Evolutionary conservation across 805 yeast species (phyloP).

Genomic region (Helenozyma rhizophorensis): DNA sequence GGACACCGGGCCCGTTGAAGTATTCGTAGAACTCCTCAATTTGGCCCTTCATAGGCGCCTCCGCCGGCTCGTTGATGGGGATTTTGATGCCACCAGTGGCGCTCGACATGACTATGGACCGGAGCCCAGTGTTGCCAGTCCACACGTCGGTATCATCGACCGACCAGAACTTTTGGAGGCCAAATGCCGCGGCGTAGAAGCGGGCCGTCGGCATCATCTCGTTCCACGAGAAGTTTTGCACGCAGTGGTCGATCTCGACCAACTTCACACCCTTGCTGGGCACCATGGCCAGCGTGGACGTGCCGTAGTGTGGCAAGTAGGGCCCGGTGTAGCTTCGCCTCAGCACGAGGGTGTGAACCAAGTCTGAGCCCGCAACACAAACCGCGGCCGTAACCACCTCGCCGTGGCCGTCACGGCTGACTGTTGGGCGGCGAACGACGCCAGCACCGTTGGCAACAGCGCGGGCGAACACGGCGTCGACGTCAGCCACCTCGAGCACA

Average conservation of each 20-base stretch:
- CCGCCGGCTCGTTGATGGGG: slow-evolving; percentile 85
- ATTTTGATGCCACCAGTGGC: slow-evolving; percentile 61
- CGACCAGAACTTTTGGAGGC: slow-evolving; percentile 79
- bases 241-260: slow-evolving; percentile 67
- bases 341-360: slow-evolving; percentile 66
- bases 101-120: slow-evolving; percentile 75
- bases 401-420: slow-evolving; percentile 46
- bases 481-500: slow-evolving; percentile 57
- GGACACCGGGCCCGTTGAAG: slow-evolving; percentile 79
- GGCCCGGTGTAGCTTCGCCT: slow-evolving; percentile 34
- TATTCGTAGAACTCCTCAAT: slow-evolving; percentile 77
- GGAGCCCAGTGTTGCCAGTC: slow-evolving; percentile 65
- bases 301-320: slow-evolving; percentile 50
- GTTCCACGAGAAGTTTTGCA: slow-evolving; percentile 73
- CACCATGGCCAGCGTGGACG: slow-evolving; percentile 2
- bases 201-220: slow-evolving; percentile 55
- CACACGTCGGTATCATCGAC: slow-evolving; percentile 75
- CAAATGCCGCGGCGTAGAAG: slow-evolving; percentile 58
- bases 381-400: slow-evolving; percentile 46
- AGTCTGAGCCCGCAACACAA: slow-evolving; percentile 48
- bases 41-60: slow-evolving; percentile 62
- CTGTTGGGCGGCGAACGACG: slow-evolving; percentile 22
- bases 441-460: slow-evolving; percentile 55
- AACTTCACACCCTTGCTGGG: slow-evolving; percentile 28
- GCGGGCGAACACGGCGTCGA: slow-evolving; percentile 36